Percentiles rank a stretch among this genome's conserved stretches.
phyloP scores from a whole-genome alignment of 106 monocot genomes.

The Dendrobium chrysotoxum region DNA sequence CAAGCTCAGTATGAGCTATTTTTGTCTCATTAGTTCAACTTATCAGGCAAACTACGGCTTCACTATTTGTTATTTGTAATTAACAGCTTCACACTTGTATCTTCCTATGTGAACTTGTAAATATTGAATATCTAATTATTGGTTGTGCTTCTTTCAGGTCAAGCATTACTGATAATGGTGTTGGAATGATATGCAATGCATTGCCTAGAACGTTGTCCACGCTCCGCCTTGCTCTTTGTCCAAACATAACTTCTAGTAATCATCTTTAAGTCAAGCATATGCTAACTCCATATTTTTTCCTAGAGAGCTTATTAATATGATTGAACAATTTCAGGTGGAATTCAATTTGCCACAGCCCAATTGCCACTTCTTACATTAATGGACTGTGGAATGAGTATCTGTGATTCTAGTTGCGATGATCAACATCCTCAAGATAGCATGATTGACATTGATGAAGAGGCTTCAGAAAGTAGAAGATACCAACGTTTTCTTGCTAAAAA shows the following conservation, averaged over 20 bases:
- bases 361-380: slow-evolving; percentile 76
- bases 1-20: background rate
- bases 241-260: slow-evolving; percentile 90
- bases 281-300: background rate
- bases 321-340: slow-evolving; percentile 54
- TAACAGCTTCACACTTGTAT: background rate
- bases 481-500: slow-evolving; percentile 17
- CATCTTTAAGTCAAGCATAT: background rate
- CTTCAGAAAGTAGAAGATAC: slow-evolving; percentile 5
- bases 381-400: slow-evolving; percentile 90
- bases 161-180: slow-evolving; percentile 84
- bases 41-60: background rate
- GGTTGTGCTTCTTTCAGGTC: slow-evolving; percentile 41
- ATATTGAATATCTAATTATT: background rate
- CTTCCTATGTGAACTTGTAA: background rate
- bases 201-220: slow-evolving; percentile 62
- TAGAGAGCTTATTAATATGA: background rate
- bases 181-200: slow-evolving; percentile 95
- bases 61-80: background rate
- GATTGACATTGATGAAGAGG: background rate
- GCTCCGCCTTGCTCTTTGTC: slow-evolving; percentile 86
- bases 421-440: slow-evolving; percentile 25
- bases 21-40: no score
- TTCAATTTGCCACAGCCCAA: slow-evolving; percentile 87
- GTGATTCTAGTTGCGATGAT: slow-evolving; percentile 29